phyloP scores from a whole-genome alignment of 495 filamentous ascomycete genomes.

The Penicillium ucsense region DNA sequence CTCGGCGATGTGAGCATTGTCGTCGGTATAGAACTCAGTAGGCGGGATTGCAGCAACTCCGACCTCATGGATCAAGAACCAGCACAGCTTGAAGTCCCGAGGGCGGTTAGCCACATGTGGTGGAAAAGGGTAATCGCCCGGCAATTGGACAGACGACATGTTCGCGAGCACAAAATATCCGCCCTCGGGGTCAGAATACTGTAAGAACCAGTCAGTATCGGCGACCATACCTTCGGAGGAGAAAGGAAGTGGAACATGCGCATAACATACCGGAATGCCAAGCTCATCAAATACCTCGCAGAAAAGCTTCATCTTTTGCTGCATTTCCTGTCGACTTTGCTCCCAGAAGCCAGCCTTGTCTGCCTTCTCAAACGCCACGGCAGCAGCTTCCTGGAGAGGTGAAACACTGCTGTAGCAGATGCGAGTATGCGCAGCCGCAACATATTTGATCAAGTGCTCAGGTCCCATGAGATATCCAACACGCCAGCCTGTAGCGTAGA shows the following conservation, averaged over 20 bases:
- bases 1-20: constrained; percentile 75
- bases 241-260: background rate
- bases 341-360: constrained; percentile 84
- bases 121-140: constrained; percentile 75
- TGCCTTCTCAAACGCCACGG: constrained; percentile 87
- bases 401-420: constrained; percentile 94
- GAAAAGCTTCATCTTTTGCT: constrained; percentile 76
- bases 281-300: constrained; percentile 85
- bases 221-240: background rate
- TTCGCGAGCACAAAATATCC: constrained; percentile 97
- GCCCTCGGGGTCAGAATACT: constrained; percentile 87
- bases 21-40: constrained; percentile 87
- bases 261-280: constrained; percentile 52
- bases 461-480: constrained; percentile 93
- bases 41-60: constrained; percentile 94
- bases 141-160: constrained; percentile 73
- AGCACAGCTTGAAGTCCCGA: constrained; percentile 85
- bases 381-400: constrained; percentile 91
- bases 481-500: constrained; percentile 95
- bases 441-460: constrained; percentile 81
- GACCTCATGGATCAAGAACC: constrained; percentile 94
- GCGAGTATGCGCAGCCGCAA: constrained; percentile 82
- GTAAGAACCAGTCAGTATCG: background rate
- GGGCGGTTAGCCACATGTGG: constrained; percentile 75
- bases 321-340: constrained; percentile 74